phyloP scores from a whole-genome alignment of 768 basidiomycete species.

The Tylopilus sp. region DNA sequence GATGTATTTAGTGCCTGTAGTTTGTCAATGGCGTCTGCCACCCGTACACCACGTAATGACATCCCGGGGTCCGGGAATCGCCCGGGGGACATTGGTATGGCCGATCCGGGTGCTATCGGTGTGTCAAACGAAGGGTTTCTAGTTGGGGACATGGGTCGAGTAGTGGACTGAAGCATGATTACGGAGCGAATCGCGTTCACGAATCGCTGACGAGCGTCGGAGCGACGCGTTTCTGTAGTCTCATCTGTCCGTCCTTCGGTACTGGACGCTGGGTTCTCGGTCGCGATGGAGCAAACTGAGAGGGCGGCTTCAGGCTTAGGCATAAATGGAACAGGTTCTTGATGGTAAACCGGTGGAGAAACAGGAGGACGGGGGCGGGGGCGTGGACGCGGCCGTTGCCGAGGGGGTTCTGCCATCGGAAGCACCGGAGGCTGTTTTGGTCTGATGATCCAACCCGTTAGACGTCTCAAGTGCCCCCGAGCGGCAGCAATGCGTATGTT shows the following conservation, averaged over 20 bases:
- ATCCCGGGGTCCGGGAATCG: conserved; percentile 33
- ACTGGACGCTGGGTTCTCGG: conserved; percentile 27
- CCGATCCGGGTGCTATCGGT: conserved; percentile 21
- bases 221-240: conserved; percentile 21
- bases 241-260: conserved; percentile 29
- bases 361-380: not conserved
- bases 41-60: conserved; percentile 38
- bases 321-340: conserved; percentile 17
- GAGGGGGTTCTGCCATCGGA: conserved; percentile 22
- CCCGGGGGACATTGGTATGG: conserved; percentile 26
- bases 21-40: conserved; percentile 40
- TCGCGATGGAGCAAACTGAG: conserved; percentile 25
- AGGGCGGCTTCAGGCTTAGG: conserved; percentile 21
- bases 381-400: conserved; percentile 12
- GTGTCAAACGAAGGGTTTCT: conserved; percentile 30
- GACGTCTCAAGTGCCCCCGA: conserved; percentile 22
- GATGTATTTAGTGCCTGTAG: conserved; percentile 38
- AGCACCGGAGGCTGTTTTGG: conserved; percentile 19
- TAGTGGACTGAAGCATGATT: conserved; percentile 40
- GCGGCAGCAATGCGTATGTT: conserved; percentile 14
- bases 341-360: conserved; percentile 16
- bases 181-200: conserved; percentile 44
- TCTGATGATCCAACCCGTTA: conserved; percentile 25
- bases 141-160: conserved; percentile 30
- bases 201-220: conserved; percentile 37